Evolutionary conservation across 2,329 filamentous ascomycete genomes (phyloP).

Genomic region (Byssochlamys sp.): DNA sequence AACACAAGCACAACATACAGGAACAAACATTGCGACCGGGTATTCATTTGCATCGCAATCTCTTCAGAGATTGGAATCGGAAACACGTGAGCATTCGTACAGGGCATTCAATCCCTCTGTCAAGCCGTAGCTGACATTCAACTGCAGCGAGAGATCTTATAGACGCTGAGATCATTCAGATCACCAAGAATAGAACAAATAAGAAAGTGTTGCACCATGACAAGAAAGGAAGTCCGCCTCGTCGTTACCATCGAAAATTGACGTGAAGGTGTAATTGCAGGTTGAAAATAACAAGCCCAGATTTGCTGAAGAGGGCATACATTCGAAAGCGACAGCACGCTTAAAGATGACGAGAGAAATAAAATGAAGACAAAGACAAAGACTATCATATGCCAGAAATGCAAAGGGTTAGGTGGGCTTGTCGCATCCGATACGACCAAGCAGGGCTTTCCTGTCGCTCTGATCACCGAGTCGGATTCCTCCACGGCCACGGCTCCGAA

Average conservation of each 20-base stretch:
- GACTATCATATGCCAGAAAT: background rate
- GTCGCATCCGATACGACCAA: conserved; percentile 74
- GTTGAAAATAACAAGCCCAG: background rate
- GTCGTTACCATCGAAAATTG: background rate
- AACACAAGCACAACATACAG: background rate
- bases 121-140: background rate
- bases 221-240: background rate
- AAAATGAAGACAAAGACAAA: background rate
- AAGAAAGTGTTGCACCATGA: background rate
- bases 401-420: conserved; percentile 42
- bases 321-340: conserved; percentile 4
- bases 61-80: background rate
- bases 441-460: conserved; percentile 56
- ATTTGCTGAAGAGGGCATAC: background rate
- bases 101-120: background rate
- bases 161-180: background rate
- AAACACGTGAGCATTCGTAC: background rate
- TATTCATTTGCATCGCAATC: background rate
- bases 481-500: conserved; percentile 28
- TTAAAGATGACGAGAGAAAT: background rate
- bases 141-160: background rate
- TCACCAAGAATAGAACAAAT: background rate
- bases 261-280: background rate
- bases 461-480: conserved; percentile 30
- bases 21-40: background rate